Base-by-base conservation (phyloP, 805 yeast species). In the Danielia oregonensis region DNA sequence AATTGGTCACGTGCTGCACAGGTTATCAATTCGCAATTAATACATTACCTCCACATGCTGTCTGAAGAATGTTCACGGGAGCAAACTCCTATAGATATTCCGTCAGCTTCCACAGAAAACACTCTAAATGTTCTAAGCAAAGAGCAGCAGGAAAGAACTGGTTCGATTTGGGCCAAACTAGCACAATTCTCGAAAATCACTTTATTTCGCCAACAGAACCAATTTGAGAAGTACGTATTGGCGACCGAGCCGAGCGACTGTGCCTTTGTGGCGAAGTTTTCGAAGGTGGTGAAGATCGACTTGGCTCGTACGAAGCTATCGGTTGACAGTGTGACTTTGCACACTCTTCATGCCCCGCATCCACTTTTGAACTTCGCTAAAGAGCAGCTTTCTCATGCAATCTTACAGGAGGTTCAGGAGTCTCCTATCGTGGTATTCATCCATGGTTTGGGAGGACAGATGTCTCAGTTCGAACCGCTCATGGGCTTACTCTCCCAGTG, bases 381-480 rank as follows among this genome's bases (percentile, higher is more conserved):
- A 21, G 45, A 33, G 26, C 42, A 39, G 24, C 32, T 45, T 3
- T 14, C 38, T 18, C 33, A 45, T n/a, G 58, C 50, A 18, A 39
- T 63, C 32, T 48, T 53, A 33, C 43, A 48, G 8, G 68, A 70
- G 37, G 57, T 77, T 24, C 56, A 67, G 16, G 64, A 64, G 10
- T 52, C 78, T 26, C 94, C 94, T 0, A 62, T 79, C 2, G 57
- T 83, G 5, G 59, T 86, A 2, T 75, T 87, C 37, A 52, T 89
- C 13, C 97, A 88, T 62, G 97, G 97, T 0, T 58, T 91, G 14
- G 97, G 97, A 1, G 97, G 97, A 2, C 91, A 81, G 48, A 65
- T 85, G 53, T 76, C 86, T 15, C 96, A 88, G 55, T 89, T 89
- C 55, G 93, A 85, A 49, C 79, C 82, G 1, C 61, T 86, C 24